Conservation (phyloP, 768 basidiomycete genomes). For the Lyophyllum semitale region DNA sequence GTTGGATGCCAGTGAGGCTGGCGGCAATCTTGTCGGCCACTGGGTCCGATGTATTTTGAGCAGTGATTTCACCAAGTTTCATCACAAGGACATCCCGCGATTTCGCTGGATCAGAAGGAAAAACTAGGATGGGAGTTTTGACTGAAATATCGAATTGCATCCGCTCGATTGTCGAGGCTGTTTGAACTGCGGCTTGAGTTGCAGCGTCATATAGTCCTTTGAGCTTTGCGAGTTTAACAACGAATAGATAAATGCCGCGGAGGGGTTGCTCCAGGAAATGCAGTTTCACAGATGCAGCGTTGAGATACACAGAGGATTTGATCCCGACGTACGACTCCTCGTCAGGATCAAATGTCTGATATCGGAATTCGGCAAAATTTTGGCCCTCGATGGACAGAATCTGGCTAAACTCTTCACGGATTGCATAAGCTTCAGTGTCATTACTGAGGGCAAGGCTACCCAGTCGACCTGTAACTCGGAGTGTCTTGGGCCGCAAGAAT, state of each 20-base stretch:
- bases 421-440: constrained; percentile 53
- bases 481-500: constrained; percentile 66
- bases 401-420: constrained; percentile 73
- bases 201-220: constrained; percentile 96
- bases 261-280: constrained; percentile 90
- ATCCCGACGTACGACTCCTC: constrained; percentile 73
- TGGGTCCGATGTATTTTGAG: constrained; percentile 71
- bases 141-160: constrained; percentile 93
- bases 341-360: constrained; percentile 84
- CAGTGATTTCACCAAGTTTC: constrained; percentile 86
- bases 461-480: constrained; percentile 79
- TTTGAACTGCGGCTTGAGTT: constrained; percentile 88
- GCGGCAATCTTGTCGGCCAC: constrained; percentile 65
- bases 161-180: constrained; percentile 88
- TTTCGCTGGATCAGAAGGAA: constrained; percentile 68
- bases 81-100: constrained; percentile 75
- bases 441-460: constrained; percentile 85
- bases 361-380: constrained; percentile 91
- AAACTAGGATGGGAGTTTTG: constrained; percentile 88
- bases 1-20: constrained; percentile 79
- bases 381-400: constrained; percentile 92
- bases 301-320: constrained; percentile 79
- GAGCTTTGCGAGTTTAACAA: constrained; percentile 83
- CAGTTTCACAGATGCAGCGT: constrained; percentile 87
- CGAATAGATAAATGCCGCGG: constrained; percentile 82